phyloP scores from a whole-genome alignment of 225 moss, liverwort and hornwort species.

The Asterella californica region DNA sequence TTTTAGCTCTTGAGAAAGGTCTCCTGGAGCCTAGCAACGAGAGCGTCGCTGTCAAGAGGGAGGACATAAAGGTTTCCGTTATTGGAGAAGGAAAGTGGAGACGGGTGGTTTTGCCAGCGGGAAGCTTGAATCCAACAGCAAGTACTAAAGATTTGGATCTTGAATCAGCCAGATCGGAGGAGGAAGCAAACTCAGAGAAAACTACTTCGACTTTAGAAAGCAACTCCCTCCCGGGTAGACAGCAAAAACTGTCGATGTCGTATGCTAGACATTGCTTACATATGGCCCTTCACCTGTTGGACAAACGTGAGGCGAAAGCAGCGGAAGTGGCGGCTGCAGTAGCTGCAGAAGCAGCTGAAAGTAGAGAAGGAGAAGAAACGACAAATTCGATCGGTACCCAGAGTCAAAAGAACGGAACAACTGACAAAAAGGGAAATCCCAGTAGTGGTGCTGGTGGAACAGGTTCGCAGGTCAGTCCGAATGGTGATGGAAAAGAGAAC shows the following conservation, averaged over 20 bases:
- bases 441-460: constrained; percentile 38
- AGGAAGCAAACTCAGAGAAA: constrained; percentile 35
- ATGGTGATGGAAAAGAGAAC: constrained; percentile 71
- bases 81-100: constrained; percentile 60
- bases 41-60: constrained; percentile 26
- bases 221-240: constrained; percentile 50
- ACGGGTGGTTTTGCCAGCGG: constrained; percentile 46
- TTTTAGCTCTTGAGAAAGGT: constrained; percentile 46
- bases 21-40: constrained; percentile 29
- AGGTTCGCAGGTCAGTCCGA: constrained; percentile 54
- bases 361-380: constrained; percentile 54
- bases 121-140: constrained; percentile 45
- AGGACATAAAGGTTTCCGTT: constrained; percentile 47
- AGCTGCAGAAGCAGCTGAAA: constrained; percentile 50
- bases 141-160: constrained; percentile 31
- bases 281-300: constrained; percentile 64
- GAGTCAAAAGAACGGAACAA: constrained; percentile 42
- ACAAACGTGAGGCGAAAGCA: constrained; percentile 65
- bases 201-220: constrained; percentile 34
- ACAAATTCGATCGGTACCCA: constrained; percentile 29
- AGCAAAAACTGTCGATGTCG: constrained; percentile 73
- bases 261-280: constrained; percentile 81
- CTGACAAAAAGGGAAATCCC: constrained; percentile 41
- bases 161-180: constrained; percentile 42
- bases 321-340: constrained; percentile 60